Percentiles rank a stretch among this genome's conserved stretches.
Conservation (phyloP, 805 yeast genomes). For the Ogataea pignaliae region DNA sequence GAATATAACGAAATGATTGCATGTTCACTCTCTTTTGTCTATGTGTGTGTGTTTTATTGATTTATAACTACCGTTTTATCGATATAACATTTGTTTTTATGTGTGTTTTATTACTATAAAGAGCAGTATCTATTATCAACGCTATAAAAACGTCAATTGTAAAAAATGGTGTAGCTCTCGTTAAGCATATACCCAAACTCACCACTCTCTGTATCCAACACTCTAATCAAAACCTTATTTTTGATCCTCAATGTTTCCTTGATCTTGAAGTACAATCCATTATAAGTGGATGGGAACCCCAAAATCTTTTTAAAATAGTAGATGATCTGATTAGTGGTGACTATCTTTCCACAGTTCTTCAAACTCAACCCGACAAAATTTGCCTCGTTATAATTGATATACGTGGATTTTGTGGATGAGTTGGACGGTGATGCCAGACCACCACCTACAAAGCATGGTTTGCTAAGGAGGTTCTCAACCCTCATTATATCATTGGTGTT, state of each 20-base stretch:
- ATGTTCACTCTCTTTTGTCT: too few species aligned
- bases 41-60: too few species aligned
- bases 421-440: too few species aligned
- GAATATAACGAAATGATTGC: too few species aligned
- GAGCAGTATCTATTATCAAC: background rate
- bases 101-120: background rate
- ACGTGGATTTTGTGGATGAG: conserved; percentile 1
- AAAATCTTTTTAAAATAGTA: conserved; percentile 8
- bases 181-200: conserved; percentile 14
- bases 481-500: conserved; percentile 9
- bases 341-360: conserved; percentile 6
- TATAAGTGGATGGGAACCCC: conserved; percentile 4
- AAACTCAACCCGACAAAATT: conserved; percentile 1
- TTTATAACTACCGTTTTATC: too few species aligned
- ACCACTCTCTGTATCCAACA: conserved; percentile 10
- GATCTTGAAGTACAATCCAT: conserved; percentile 10
- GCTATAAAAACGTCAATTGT: background rate
- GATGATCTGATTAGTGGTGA: conserved; percentile 12
- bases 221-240: conserved; percentile 6
- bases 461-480: conserved; percentile 6
- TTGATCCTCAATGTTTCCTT: conserved; percentile 10
- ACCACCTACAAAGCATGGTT: too few species aligned
- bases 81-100: background rate
- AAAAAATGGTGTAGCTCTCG: conserved; percentile 5
- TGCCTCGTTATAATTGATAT: conserved; percentile 3